Percentiles rank a stretch among this genome's conserved stretches.
Evolutionary conservation across 495 filamentous ascomycete species (phyloP).

Genomic region (Penicillium daleae): DNA sequence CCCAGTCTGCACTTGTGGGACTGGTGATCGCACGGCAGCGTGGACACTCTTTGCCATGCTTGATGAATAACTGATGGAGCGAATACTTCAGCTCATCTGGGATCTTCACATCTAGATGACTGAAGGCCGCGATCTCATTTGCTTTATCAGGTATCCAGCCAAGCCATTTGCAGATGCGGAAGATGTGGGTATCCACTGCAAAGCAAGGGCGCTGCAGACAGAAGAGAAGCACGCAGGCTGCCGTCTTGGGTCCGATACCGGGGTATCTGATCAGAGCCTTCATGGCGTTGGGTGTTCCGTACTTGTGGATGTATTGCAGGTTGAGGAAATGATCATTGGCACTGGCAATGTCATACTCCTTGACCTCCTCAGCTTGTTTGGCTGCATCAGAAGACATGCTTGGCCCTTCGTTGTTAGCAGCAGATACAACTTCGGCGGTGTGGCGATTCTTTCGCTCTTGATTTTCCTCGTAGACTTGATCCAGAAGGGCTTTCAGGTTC

Average conservation of each 20-base stretch:
- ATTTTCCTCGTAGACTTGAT: conserved; percentile 76
- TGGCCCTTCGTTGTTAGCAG: not conserved
- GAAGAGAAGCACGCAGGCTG: conserved; percentile 82
- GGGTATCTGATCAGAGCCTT: conserved; percentile 72
- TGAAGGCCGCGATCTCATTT: conserved; percentile 71
- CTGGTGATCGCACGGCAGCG: conserved; percentile 69
- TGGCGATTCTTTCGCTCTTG: conserved; percentile 49
- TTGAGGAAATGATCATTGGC: conserved; percentile 63
- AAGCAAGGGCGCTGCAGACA: conserved; percentile 78
- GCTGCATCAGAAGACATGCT: conserved; percentile 1
- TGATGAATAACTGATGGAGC: conserved; percentile 85
- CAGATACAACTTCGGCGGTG: conserved; percentile 11
- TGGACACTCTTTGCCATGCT: conserved; percentile 80
- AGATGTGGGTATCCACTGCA: conserved; percentile 86
- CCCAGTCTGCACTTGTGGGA: conserved; percentile 48
- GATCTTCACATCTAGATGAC: conserved; percentile 78
- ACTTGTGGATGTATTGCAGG: conserved; percentile 75
- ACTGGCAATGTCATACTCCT: conserved; percentile 53
- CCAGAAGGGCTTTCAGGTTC: conserved; percentile 79
- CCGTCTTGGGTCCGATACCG: conserved; percentile 91
- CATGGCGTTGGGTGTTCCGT: conserved; percentile 72
- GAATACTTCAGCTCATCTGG: conserved; percentile 88
- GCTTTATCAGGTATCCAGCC: conserved; percentile 71
- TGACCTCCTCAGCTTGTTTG: conserved; percentile 41
- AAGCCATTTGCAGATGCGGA: conserved; percentile 80